A percentile compares a stretch with the other conserved stretches of the same genome.
Evolutionary conservation across 495 filamentous ascomycete species (phyloP).

Genomic region (Xylaria longipes): DNA sequence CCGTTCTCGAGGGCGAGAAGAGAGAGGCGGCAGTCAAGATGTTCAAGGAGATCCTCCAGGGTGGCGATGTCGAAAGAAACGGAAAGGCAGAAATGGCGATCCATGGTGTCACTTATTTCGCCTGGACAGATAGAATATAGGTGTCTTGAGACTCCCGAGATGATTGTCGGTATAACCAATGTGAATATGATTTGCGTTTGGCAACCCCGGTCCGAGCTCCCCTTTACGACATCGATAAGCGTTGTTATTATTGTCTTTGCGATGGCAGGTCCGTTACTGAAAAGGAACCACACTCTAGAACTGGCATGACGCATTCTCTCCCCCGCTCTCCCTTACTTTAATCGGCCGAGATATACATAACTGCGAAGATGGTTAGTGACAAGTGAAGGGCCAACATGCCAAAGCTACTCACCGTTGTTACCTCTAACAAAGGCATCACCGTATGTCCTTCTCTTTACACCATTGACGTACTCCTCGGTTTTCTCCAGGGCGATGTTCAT

Average conservation of each 20-base stretch:
- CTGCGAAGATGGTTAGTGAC: conserved; percentile 40
- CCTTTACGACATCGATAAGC: neutral
- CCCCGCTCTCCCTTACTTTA: conserved; percentile 32
- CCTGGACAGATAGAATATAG: conserved; percentile 57
- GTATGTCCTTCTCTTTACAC: conserved; percentile 77
- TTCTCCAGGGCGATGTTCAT: conserved; percentile 99
- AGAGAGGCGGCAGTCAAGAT: conserved; percentile 51
- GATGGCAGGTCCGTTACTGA: neutral
- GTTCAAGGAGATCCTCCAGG: conserved; percentile 52
- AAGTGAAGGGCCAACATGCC: neutral
- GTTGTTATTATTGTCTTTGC: neutral
- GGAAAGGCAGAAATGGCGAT: conserved; percentile 60
- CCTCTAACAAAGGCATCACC: conserved; percentile 96
- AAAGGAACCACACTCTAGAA: neutral
- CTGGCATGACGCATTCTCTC: neutral
- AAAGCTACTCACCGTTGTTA: conserved; percentile 77
- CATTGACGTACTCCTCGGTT: conserved; percentile 88
- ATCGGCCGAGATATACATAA: conserved; percentile 81
- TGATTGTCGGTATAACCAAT: conserved; percentile 10
- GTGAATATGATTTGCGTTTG: conserved; percentile 12
- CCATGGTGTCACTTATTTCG: conserved; percentile 60
- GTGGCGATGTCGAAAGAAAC: conserved; percentile 53
- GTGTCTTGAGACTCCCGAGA: neutral
- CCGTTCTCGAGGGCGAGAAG: conserved; percentile 56
- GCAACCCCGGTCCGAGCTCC: neutral